Evolutionary conservation across 116 monocot species (phyloP), one percentile per base, ranked within the genome.

Genomic region (Cymodocea nodosa): DNA sequence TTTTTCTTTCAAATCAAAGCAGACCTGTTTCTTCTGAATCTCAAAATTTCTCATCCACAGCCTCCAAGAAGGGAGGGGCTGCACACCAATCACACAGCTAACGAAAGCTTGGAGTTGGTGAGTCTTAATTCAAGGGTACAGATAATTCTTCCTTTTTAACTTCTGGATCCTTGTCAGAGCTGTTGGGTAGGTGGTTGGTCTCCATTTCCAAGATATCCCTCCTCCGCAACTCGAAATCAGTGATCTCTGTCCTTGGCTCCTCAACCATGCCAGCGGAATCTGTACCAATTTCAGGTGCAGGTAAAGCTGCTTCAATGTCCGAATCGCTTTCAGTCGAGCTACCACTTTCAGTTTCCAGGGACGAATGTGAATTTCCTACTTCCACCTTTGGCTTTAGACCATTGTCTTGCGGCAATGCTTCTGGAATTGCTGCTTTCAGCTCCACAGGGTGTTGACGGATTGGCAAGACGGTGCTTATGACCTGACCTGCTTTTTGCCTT

Each of bases 391-490:
- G 2, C 9, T 35, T 65, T 60, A 62, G 34, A 35, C 77, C 80
- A 2, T 30, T 30, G 30, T 30, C 3, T 30, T n/a, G n/a, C n/a
- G 44, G 44, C 44, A 44, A 44, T 44, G 44, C 40, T 53, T 68
- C 22, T 50, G 50, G 58, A 2, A 56, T n/a, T 14, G 1, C 40
- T 12, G 15, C 24, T 20, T 76, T 75, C 18, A 62, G 36, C 23
- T 74, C 80, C 52, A 63, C 76, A 5, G 79, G 84, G 37, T 60
- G 57, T 75, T 92, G 98, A 51, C 77, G 82, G 59, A 98, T 79
- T 19, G 98, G 92, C 74, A 91, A 73, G 3, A 77, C 86, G 79
- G 81, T 60, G 23, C 80, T 81, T 37, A 92, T 75, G 37, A 75
- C 56, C n/a, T 63, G 73, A 48, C 78, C 78, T 17, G 58, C 51